phyloP scores from a whole-genome alignment of 2,329 filamentous ascomycete species.

The Xylariales sp. region DNA sequence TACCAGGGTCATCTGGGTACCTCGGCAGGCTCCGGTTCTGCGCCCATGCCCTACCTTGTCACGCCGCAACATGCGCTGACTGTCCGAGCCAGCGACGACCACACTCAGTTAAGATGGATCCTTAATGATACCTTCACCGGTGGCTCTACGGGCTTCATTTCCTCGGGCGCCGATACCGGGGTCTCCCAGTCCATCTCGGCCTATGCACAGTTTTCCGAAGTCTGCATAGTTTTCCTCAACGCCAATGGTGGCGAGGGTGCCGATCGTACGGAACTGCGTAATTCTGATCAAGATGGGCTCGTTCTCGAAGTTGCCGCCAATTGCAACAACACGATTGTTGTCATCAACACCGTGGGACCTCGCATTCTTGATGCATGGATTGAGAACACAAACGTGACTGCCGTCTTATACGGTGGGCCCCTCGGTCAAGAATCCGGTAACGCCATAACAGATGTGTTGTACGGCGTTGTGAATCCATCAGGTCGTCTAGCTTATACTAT shows the following conservation, averaged over 20 bases:
- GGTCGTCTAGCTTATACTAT: constrained; percentile 25
- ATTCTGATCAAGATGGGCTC: constrained; percentile 11
- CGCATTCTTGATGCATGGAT: constrained; percentile 79
- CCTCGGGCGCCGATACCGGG: no score
- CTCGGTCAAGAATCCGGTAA: constrained; percentile 81
- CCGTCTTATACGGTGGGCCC: constrained; percentile 72
- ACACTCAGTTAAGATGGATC: constrained; percentile 9
- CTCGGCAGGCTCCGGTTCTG: constrained; percentile 84
- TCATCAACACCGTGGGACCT: constrained; percentile 54
- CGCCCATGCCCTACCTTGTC: constrained; percentile 76
- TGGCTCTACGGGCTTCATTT: no score
- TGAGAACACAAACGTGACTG: constrained; percentile 68
- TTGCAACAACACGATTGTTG: constrained; percentile 49
- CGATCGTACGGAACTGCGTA: constrained; percentile 7
- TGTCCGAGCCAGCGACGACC: constrained; percentile 37
- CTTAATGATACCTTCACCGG: no score
- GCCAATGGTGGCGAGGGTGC: constrained; percentile 75
- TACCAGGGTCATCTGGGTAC: constrained; percentile 66
- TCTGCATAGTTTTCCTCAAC: constrained; percentile 81
- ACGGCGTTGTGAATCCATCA: constrained; percentile 36
- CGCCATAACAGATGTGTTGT: constrained; percentile 65
- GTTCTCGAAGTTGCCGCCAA: constrained; percentile 11
- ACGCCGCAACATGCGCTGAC: constrained; percentile 61
- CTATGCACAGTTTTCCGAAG: constrained; percentile 51
- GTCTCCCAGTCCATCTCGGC: constrained; percentile 9